Base-by-base conservation (phyloP, 1,284 basidiomycete species). In the Rhodofomes roseus region DNA sequence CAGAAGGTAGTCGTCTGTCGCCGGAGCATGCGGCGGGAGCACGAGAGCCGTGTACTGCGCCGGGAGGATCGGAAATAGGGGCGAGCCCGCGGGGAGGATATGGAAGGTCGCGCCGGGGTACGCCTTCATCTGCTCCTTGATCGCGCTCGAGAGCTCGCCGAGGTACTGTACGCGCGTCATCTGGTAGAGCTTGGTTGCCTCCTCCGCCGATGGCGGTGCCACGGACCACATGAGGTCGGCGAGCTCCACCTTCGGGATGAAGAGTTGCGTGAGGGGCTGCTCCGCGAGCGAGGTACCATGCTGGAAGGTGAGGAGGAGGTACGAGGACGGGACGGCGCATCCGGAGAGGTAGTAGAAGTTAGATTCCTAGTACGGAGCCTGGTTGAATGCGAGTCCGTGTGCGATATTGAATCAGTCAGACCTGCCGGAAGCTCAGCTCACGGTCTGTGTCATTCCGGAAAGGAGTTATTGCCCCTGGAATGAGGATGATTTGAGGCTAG, bases 301-400 rank as follows among this genome's bases (percentile, higher is more conserved):
- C 64, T 84, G 78, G 66, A 83, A 87, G 0, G 80, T 74, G 9
- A 91, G 72, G n/a, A 94, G 73, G 9, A 95, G 73, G 60, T 83
- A 85, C 1, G 91, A 87, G 0, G 78, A 77, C 2, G 92, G 90
- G 1, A 93, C 81, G 50, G 80, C 77, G 74, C 90, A 93, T 61
- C 92, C 93, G 0, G 92, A 84, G 5, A 96, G 79, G 71, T 94
- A 96, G 76, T 84, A 89, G 73, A 96, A 96, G 75, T 96, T 96
- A 66, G 89, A 89, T 76, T 95, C 93, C 76, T 86, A 51, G n/a
- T n/a, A n/a, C n/a, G n/a, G n/a, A n/a, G n/a, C n/a, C n/a, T 18
- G 23, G 23, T 56, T 43, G 31, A 56, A 36, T 46, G 29, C n/a
- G n/a, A 27, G 40, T 22, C n/a, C 22, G 18, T 31, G 55, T 8